These are phyloP conservation scores for Angomonas deanei DNA, from an alignment of 208 protist species.

Conservation along the genomic window DNA sequence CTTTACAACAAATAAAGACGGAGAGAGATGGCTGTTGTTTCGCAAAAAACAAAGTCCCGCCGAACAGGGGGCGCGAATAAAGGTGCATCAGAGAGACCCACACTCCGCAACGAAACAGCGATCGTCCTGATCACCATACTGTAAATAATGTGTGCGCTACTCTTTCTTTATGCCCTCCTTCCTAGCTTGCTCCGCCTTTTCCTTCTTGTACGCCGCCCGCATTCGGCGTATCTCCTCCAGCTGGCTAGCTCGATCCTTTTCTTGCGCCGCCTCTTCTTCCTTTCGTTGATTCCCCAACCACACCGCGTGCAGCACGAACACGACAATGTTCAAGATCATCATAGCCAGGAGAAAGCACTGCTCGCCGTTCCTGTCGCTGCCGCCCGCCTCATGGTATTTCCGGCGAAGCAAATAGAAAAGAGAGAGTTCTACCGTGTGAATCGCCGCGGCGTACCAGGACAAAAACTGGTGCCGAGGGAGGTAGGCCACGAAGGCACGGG, in stretches of 20 bases:
- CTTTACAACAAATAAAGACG: conserved; percentile 1
- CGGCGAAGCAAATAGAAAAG: not conserved
- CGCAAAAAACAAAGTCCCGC: too few relatives aligned
- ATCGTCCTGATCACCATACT: not conserved
- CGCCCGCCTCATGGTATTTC: not conserved
- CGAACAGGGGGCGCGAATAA: too few relatives aligned
- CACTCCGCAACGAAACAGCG: not conserved
- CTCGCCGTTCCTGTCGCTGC: not conserved
- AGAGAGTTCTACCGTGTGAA: not conserved
- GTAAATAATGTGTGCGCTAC: too few relatives aligned
- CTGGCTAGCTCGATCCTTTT: not conserved
- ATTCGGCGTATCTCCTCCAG: not conserved
- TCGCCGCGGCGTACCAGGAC: not conserved
- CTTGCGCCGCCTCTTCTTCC: not conserved
- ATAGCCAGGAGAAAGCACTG: not conserved
- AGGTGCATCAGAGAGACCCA: too few relatives aligned
- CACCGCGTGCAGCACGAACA: not conserved
- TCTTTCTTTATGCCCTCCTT: not conserved
- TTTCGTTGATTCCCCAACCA: not conserved
- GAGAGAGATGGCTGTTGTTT: too few relatives aligned
- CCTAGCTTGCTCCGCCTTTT: not conserved
- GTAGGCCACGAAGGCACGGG: not conserved
- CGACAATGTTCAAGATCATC: not conserved
- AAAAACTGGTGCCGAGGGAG: not conserved
- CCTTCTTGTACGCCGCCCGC: not conserved